Percentiles rank a stretch among this genome's conserved stretches.
These are phyloP conservation scores for Claviceps sp. DNA, from an alignment of 2,329 filamentous ascomycete genomes.

Conservation along the genomic window DNA sequence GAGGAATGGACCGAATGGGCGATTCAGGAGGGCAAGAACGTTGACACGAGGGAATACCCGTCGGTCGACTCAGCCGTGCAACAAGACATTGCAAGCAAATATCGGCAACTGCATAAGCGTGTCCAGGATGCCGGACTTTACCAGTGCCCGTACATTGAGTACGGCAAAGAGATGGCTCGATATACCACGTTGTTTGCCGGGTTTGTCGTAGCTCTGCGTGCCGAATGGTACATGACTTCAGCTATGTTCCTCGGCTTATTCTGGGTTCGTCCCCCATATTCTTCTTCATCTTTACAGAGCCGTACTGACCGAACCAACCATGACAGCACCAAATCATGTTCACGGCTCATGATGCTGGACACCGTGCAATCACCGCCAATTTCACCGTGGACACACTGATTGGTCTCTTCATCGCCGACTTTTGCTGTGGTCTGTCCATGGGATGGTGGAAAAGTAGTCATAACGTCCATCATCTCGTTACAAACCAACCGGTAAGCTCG, in stretches of 20 bases:
- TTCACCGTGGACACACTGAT: conserved; percentile 46
- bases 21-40: conserved; percentile 19
- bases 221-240: conserved; percentile 43
- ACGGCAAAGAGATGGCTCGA: conserved; percentile 43
- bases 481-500: conserved; percentile 39
- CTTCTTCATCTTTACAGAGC: too few relatives aligned
- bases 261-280: conserved; percentile 33
- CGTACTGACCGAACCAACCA: conserved; percentile 8
- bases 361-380: conserved; percentile 47
- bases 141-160: conserved; percentile 43
- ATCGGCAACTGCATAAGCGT: conserved; percentile 40
- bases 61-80: conserved; percentile 41
- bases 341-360: conserved; percentile 51
- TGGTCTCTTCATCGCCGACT: conserved; percentile 49
- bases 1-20: conserved; percentile 22
- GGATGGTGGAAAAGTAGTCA: conserved; percentile 60
- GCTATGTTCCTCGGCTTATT: conserved; percentile 47
- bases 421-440: conserved; percentile 51
- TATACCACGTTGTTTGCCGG: conserved; percentile 36
- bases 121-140: conserved; percentile 44
- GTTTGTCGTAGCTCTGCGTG: conserved; percentile 32
- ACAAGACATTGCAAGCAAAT: conserved; percentile 39
- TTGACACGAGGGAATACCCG: conserved; percentile 30
- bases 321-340: conserved; percentile 54
- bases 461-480: conserved; percentile 55